Evolutionary conservation across 2,329 filamentous ascomycete species (phyloP), one percentile per base, ranked within the genome.

Genomic region (Hypoxylon sp.): DNA sequence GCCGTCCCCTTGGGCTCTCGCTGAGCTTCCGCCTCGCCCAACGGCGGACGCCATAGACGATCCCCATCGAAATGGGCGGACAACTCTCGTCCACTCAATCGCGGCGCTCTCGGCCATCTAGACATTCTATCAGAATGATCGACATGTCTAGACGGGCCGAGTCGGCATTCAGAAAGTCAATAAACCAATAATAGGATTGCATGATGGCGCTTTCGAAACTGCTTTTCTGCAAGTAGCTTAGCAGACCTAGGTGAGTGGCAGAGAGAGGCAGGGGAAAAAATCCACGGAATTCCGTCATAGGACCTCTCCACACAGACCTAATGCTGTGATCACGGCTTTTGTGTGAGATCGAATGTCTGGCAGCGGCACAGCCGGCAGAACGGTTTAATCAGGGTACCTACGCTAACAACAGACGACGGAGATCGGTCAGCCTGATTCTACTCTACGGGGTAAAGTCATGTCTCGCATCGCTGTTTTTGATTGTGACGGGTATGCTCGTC

Each of bases 401-500:
- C 37, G 42, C 54, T 65, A 64, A 48, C 52, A 51, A 6, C 35
- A 39, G 21, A 56, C 58, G 21, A 56, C 58, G 27, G 48, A 65
- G 61, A 57, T 60, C 56, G 21, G 54, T 64, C 24, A 52, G 42
- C 31, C 52, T 56, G 55, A 59, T 10, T 35, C 31, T 35, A 35
- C 46, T 60, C 57, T 65, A 65, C 57, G 62, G 63, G 53, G 55
- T 59, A 53, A 31, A 27, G 39, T 21, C 19, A 57, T 71, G 69
- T 71, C 69, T 69, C 54, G 62, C 66, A 65, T 69, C 57, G 46
- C 13, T 52, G 52, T 46, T 37, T 51, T 37, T 42, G 21, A 55
- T 65, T 62, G 53, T 61, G 62, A 71, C 66, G 69, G 69, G 69
- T 69, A 71, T 71, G 69, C 67, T 71, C 69, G 69, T 71, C 67